Evolutionary conservation across 1,284 basidiomycete species (phyloP).

Genomic region (Ceratobasidium sp.): DNA sequence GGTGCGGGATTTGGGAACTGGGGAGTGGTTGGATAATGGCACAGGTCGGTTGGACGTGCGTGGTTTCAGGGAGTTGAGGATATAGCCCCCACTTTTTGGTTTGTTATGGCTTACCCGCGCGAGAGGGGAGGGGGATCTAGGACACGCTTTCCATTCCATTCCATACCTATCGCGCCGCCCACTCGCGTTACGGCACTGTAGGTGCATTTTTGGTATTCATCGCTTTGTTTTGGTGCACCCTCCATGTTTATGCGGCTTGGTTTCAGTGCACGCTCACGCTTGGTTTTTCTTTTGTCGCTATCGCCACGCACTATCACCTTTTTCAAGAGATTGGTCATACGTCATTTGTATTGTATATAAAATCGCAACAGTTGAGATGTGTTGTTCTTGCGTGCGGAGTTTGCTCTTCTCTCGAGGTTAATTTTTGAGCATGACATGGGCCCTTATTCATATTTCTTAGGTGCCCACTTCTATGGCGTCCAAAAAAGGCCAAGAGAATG

Average conservation of each 20-base stretch:
- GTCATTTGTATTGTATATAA: slow-evolving; percentile 33
- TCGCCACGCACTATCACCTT: not conserved
- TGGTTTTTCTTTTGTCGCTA: no score
- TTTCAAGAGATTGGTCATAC: not conserved
- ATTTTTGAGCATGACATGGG: no score
- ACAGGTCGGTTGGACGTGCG: slow-evolving; percentile 78
- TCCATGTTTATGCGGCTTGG: not conserved
- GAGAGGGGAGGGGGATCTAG: not conserved
- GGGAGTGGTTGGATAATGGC: slow-evolving; percentile 77
- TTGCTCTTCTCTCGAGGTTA: no score
- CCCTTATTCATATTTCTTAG: no score
- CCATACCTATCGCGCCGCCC: not conserved
- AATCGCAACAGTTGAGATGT: no score
- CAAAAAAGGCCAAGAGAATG: no score
- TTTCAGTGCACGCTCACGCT: not conserved
- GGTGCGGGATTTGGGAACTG: slow-evolving; percentile 34
- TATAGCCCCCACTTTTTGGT: slow-evolving; percentile 61
- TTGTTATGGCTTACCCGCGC: no score
- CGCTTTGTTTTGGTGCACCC: not conserved
- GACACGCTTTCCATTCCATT: not conserved
- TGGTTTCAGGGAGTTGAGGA: slow-evolving; percentile 82
- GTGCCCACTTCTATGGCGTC: no score
- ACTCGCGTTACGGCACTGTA: no score
- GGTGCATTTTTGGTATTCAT: not conserved
- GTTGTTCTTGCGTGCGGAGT: no score